Conservation (phyloP, 345 rosid genomes). For the Aquilaria yunnanensis region DNA sequence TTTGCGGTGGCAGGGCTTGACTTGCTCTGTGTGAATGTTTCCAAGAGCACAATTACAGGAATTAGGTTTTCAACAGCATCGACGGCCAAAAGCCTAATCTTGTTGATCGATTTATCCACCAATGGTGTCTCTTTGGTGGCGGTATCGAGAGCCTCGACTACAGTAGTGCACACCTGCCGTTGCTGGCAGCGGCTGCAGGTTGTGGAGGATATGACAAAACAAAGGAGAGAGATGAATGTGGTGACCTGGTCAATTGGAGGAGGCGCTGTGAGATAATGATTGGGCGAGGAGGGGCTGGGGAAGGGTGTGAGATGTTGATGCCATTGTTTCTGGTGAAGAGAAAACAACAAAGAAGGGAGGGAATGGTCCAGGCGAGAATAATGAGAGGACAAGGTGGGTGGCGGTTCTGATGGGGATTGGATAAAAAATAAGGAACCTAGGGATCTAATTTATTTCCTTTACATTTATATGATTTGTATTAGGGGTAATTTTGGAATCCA, state of each 20-base stretch:
- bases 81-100: slow-evolving; percentile 77
- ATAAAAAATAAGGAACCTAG: too few relatives aligned
- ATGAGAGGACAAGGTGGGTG: slow-evolving; percentile 1
- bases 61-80: slow-evolving; percentile 76
- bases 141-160: slow-evolving; percentile 40
- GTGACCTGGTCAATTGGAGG: slow-evolving; percentile 31
- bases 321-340: slow-evolving; percentile 24
- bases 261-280: slow-evolving; percentile 38
- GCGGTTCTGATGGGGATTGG: too few relatives aligned
- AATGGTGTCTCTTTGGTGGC: slow-evolving; percentile 48
- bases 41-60: too few relatives aligned
- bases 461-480: too few relatives aligned
- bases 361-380: background rate
- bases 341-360: too few relatives aligned
- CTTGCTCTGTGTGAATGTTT: too few relatives aligned
- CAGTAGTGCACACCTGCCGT: slow-evolving; percentile 34
- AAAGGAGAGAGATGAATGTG: slow-evolving; percentile 31
- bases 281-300: slow-evolving; percentile 51
- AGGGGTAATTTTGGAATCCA: too few relatives aligned
- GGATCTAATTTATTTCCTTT: too few relatives aligned
- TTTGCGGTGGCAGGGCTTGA: too few relatives aligned
- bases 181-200: slow-evolving; percentile 20
- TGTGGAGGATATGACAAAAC: slow-evolving; percentile 32
- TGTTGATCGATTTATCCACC: slow-evolving; percentile 73
- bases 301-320: slow-evolving; percentile 47